Conservation (phyloP, 345 rosid genomes). For the Rhodomyrtus tomentosa region DNA sequence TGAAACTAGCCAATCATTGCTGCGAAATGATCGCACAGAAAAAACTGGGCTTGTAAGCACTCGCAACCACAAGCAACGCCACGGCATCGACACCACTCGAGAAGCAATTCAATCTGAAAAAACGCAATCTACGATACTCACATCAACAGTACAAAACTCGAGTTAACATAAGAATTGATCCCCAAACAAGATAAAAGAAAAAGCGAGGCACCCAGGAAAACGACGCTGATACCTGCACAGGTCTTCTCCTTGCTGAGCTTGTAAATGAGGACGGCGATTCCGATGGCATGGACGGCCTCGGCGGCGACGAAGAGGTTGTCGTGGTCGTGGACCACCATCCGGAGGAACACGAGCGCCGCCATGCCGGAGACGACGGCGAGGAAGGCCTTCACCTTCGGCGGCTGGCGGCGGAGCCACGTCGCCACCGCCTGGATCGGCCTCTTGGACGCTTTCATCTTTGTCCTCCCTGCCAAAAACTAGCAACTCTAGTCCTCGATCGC, state of each 20-base stretch:
- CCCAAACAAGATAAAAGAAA: not conserved
- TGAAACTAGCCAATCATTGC: not conserved
- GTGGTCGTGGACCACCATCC: constrained; percentile 78
- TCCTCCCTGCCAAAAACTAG: not conserved
- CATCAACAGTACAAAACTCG: not conserved
- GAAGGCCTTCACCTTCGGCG: constrained; percentile 74
- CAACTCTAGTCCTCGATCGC: not conserved
- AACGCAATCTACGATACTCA: not conserved
- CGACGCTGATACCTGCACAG: constrained; percentile 48
- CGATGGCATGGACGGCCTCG: constrained; percentile 78
- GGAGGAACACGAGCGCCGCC: constrained; percentile 55
- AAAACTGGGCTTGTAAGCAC: not conserved
- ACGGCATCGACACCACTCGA: not conserved
- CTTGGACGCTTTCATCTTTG: constrained; percentile 6
- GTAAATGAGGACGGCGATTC: constrained; percentile 79
- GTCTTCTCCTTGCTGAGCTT: constrained; percentile 86
- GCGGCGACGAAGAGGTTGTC: constrained; percentile 87
- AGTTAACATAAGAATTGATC: not conserved
- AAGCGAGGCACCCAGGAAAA: not conserved
- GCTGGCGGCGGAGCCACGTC: constrained; percentile 82
- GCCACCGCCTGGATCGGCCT: constrained; percentile 56
- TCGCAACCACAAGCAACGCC: not conserved
- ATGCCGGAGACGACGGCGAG: constrained; percentile 55
- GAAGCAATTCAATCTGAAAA: not conserved
- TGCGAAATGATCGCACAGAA: too few relatives aligned